Base-by-base conservation (phyloP, 768 basidiomycete genomes). In the Tylopilus felleus region DNA sequence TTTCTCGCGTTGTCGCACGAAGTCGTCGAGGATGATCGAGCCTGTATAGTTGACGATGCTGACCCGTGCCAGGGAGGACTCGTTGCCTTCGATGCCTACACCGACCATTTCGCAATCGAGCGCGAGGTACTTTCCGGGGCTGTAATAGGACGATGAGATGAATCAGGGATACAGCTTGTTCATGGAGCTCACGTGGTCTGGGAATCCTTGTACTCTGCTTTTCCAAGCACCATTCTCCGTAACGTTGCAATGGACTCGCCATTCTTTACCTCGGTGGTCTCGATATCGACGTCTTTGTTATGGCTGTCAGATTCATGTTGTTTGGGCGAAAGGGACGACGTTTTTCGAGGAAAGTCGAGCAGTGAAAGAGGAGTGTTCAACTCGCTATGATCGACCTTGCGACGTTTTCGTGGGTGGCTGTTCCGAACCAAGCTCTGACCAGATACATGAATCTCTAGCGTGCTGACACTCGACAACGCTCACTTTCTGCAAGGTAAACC, bases 401-500 rank as follows among this genome's bases (percentile, higher is more conserved):
- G 53, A 31, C 60, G 52, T 48, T 64, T 66, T n/a, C 48, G 59
- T 28, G 59, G 46, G 28, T 45, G 59, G 23, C 27, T 38, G 10
- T 54, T 47, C 29, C 51, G 61, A 36, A 25, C 38, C 14, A 63
- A 43, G 16, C 5, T 55, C 63, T 65, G 43, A 28, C 0, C 0
- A 0, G 8, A 46, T 12, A 6, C 4, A 12, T 61, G 40, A 31
- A 21, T 22, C 21, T 47, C 27, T 33, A 23, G 19, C 21, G 21
- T 2, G 16, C 14, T 19, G 2, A 33, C 31, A 5, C 29, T 13
- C 48, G 38, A 6, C 1, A 14, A 31, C 1, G 27, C 70, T 33
- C 47, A 83, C 84, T 69, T 82, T 80, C 59, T 79, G 74, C 41
- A 85, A 63, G 1, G 78, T 74, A 16, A 80, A 61, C 85, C 85